Conservation (phyloP, 164 flowering plant species). For the Nymphaea colorata region DNA sequence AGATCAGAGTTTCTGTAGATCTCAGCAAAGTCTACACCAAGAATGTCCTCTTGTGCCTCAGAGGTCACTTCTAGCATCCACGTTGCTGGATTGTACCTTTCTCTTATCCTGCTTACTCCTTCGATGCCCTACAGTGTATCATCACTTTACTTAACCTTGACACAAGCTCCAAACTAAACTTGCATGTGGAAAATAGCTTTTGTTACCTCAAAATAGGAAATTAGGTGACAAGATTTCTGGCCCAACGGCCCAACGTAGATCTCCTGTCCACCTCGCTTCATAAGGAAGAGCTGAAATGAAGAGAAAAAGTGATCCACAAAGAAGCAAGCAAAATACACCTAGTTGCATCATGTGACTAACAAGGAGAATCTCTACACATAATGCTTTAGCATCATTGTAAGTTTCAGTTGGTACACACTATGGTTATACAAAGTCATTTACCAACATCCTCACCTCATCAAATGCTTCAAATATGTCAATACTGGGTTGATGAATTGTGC, state of each 20-base stretch:
- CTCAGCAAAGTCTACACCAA: constrained; percentile 21
- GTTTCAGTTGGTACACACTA: no score
- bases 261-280: constrained; percentile 36
- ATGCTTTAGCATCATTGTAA: no score
- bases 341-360: no score
- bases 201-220: constrained; percentile 34
- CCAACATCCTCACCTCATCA: constrained; percentile 27
- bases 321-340: no score
- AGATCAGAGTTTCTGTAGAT: constrained; percentile 26
- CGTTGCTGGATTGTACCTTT: constrained; percentile 36
- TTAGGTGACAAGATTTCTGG: constrained; percentile 20
- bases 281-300: constrained; percentile 21
- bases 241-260: constrained; percentile 39
- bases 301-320: no score
- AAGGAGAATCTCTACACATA: no score
- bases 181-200: no score
- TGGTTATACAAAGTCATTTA: neutral
- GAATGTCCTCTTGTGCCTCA: constrained; percentile 21
- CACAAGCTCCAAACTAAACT: neutral
- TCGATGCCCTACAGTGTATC: constrained; percentile 13
- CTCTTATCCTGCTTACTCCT: constrained; percentile 28
- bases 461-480: constrained; percentile 45
- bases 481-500: constrained; percentile 52
- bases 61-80: constrained; percentile 41
- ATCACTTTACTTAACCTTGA: no score